Base-by-base conservation (phyloP, 1,284 basidiomycete genomes). In the Ganoderma lucidum region DNA sequence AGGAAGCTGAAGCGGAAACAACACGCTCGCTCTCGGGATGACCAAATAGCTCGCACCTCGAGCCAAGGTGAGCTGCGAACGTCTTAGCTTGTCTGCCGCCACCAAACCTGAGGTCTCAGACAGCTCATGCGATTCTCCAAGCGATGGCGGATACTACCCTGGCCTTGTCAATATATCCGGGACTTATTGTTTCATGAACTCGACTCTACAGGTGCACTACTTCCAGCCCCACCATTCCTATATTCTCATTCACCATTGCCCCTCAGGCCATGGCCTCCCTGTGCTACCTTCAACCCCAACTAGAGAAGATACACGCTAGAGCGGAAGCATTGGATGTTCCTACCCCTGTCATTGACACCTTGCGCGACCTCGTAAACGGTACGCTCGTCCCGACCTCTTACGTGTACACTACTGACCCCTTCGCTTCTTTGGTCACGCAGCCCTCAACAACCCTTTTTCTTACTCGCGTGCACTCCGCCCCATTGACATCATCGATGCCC, bases 141-240 rank as follows among this genome's bases (percentile, higher is more conserved):
- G 75, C 61, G 85, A 79, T 60, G 84, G 84, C 28, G 84, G 84
- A 35, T 87, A 89, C 76, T 97, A 94, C 80, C 92, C 94, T 6
- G 96, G 95, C 1, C 90, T 97, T 66, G 92, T 96, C 75, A 97
- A 98, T 77, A 91, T 96, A 45, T 95, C 94, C n/a, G 96, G 96
- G 10, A 96, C 95, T 63, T 93, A 97, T 72, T 97, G 96, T 78
- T 98, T 97, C 83, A 93, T 97, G 90, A 96, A 98, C 79, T 95
- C 95, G 15, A 96, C 95, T 3, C 82, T 97, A 12, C 96, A 97
- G 88, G 95, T 94, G 72, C 71, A 84, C 76, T 63, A 14, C 65
- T 65, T 61, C 37, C 9, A 37, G 8, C 58, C 19, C 17, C 6
- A 2, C 55, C 44, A 32, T n/a, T 53, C n/a, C 39, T 28, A 6